These are phyloP conservation scores for Salix purpurea DNA, from an alignment of 345 rosid species.

Conservation along the genomic window DNA sequence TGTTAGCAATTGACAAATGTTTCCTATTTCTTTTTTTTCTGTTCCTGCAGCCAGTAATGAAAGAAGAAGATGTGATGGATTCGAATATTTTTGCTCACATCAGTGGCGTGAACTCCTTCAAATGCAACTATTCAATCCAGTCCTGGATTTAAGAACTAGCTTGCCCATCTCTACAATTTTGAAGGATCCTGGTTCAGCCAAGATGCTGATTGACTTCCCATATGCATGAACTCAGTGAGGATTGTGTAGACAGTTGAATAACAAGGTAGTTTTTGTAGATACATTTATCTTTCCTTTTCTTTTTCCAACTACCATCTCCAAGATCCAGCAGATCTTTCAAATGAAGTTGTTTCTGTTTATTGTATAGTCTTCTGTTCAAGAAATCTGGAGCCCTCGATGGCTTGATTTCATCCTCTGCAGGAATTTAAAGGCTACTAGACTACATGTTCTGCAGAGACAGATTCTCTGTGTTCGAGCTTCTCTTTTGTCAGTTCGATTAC, in stretches of 20 bases:
- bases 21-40: conserved; percentile 8
- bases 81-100: conserved; percentile 82
- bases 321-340: neutral
- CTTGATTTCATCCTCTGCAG: too few species aligned
- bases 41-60: conserved; percentile 59
- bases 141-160: conserved; percentile 66
- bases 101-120: conserved; percentile 80
- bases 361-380: neutral
- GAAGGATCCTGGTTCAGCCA: conserved; percentile 18
- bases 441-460: neutral
- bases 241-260: neutral
- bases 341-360: neutral
- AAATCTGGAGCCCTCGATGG: neutral
- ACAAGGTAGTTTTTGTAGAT: conserved; percentile 13
- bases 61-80: conserved; percentile 68
- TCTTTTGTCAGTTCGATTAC: too few species aligned
- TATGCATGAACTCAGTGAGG: neutral
- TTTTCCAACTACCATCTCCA: neutral
- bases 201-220: neutral
- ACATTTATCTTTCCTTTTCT: neutral
- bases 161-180: conserved; percentile 20
- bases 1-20: too few species aligned
- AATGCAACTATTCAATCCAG: conserved; percentile 74
- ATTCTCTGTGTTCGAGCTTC: neutral
- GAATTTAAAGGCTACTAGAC: neutral